Evolutionary conservation across 2,329 filamentous ascomycete species (phyloP).

Genomic region (Stachybotrys chartarum): DNA sequence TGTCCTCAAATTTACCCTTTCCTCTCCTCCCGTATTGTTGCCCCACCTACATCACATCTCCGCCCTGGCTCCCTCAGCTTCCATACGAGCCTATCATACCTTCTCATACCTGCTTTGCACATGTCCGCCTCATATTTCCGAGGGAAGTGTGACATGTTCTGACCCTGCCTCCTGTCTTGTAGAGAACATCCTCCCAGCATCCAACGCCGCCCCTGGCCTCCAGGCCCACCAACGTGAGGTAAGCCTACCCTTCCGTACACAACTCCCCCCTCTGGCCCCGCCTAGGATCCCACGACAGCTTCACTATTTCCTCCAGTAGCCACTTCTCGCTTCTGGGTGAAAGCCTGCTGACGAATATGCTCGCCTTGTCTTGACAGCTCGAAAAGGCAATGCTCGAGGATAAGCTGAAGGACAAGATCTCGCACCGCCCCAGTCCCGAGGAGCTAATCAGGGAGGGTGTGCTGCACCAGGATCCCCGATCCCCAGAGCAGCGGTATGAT

Average conservation of each 20-base stretch:
- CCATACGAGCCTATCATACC: too few species aligned
- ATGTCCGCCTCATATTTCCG: not conserved
- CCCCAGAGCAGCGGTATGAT: conserved; percentile 48
- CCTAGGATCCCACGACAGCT: not conserved
- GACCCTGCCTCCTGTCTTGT: conserved; percentile 4
- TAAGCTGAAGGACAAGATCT: conserved; percentile 79
- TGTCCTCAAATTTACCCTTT: conserved; percentile 4
- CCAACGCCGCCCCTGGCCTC: conserved; percentile 69
- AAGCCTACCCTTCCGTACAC: conserved; percentile 9
- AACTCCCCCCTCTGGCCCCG: not conserved
- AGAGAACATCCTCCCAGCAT: conserved; percentile 84
- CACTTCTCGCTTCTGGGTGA: not conserved
- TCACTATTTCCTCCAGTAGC: not conserved
- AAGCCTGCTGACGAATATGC: not conserved
- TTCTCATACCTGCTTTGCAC: not conserved
- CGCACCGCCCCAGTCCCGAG: conserved; percentile 68
- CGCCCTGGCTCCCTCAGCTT: not conserved
- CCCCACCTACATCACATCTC: not conserved
- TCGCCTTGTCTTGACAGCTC: conserved; percentile 36
- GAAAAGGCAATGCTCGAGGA: conserved; percentile 84
- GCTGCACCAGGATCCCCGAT: conserved; percentile 59
- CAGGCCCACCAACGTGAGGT: conserved; percentile 73
- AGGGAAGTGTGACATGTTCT: conserved; percentile 12
- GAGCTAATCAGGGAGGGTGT: conserved; percentile 74
- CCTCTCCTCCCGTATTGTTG: not conserved